Evolutionary conservation across 352 stramenopile genomes (phyloP).

Genomic region (Globisporangium iwayamae): DNA sequence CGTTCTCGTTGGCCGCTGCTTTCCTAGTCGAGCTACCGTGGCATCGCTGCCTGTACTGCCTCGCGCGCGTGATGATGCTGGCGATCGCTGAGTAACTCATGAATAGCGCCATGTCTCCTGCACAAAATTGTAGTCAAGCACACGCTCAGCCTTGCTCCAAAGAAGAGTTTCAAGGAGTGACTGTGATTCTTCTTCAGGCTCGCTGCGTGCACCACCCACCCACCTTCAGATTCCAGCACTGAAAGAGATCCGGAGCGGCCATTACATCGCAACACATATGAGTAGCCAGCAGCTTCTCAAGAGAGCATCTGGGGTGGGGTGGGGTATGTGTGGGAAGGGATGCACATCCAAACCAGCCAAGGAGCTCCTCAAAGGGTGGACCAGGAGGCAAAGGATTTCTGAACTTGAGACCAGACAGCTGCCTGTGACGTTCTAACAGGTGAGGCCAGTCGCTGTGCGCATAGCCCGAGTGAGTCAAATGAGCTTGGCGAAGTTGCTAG

Average conservation of each 20-base stretch:
- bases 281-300: slow-evolving; percentile 1
- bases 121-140: not conserved
- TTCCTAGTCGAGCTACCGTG: not conserved
- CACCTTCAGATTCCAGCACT: not conserved
- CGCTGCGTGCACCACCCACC: not conserved
- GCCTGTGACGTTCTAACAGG: not conserved
- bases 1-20: slow-evolving; percentile 14
- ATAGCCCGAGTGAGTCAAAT: not conserved
- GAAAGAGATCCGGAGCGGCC: not conserved
- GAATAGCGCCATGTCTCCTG: slow-evolving; percentile 3
- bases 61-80: slow-evolving; percentile 11
- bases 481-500: not conserved
- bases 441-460: not conserved
- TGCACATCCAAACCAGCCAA: not conserved
- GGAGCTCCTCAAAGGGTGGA: not conserved
- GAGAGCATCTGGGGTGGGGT: slow-evolving; percentile 3
- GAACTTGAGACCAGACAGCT: slow-evolving; percentile 1
- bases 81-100: slow-evolving; percentile 19
- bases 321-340: not conserved
- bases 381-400: not conserved
- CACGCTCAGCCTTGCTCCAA: slow-evolving; percentile 3
- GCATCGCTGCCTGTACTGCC: slow-evolving; percentile 7
- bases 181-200: not conserved
- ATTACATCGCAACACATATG: slow-evolving; percentile 1
- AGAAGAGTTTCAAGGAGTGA: slow-evolving; percentile 5